These are phyloP conservation scores for Trichosanthes truncata DNA, from an alignment of 306 rosid genomes.

Conservation along the genomic window DNA sequence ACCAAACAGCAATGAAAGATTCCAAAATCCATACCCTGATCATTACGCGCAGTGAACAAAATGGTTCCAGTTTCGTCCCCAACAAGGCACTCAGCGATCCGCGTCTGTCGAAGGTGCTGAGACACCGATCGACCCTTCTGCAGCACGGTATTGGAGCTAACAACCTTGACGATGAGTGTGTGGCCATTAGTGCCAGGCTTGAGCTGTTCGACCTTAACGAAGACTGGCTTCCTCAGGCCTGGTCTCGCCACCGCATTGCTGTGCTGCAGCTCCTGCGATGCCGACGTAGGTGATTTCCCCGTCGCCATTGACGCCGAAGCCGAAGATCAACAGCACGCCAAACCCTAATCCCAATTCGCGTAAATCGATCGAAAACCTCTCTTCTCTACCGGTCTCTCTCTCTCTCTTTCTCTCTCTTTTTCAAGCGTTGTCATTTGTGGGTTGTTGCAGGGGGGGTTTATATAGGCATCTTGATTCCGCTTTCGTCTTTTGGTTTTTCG, in stretches of 20 bases:
- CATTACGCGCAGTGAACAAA: slow-evolving; percentile 76
- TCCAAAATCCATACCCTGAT: slow-evolving; percentile 40
- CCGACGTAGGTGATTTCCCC: slow-evolving; percentile 9
- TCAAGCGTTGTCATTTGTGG: not conserved
- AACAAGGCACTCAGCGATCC: slow-evolving; percentile 78
- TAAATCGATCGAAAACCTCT: not conserved
- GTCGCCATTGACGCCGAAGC: slow-evolving; percentile 17
- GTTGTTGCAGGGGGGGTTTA: not conserved
- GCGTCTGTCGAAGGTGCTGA: slow-evolving; percentile 55
- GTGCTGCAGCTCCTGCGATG: slow-evolving; percentile 14
- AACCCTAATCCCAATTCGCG: slow-evolving; percentile 8
- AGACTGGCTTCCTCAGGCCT: slow-evolving; percentile 61
- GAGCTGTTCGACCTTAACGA: slow-evolving; percentile 64
- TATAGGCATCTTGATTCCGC: not conserved
- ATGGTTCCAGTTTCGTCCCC: slow-evolving; percentile 79
- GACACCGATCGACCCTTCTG: slow-evolving; percentile 68
- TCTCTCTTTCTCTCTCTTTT: not conserved
- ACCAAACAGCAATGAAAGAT: not conserved
- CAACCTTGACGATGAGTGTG: slow-evolving; percentile 56
- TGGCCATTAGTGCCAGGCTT: slow-evolving; percentile 78
- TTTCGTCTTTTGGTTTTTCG: not conserved
- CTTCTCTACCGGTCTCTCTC: not conserved
- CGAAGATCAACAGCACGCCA: slow-evolving; percentile 4
- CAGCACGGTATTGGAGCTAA: slow-evolving; percentile 44
- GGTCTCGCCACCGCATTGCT: slow-evolving; percentile 24